Base-by-base conservation (phyloP, 176 grass and related monocot genomes). In the Melocanna baccifera region DNA sequence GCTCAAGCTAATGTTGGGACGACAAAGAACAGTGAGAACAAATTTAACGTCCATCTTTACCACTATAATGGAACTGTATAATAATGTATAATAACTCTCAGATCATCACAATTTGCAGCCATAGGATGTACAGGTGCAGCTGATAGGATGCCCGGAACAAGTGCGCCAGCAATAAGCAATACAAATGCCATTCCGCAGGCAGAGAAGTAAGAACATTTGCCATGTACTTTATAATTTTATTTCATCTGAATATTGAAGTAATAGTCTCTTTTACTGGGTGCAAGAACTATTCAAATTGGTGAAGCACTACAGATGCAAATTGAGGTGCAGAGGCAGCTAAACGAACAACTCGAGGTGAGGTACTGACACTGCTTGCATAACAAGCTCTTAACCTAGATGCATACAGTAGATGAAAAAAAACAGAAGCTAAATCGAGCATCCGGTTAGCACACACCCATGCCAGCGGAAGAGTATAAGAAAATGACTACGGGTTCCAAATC, bases 281-380 rank as follows among this genome's bases (percentile, higher is more conserved):
- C 62, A 84, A 97, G 94, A 86, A 92, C 89, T 73, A 94, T 94
- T 77, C 94, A 90, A 89, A 97, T 97, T 82, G 88, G 87, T 58
- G 89, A 97, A 94, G 89, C 94, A 69, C 83, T 97, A 75, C 94
- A 97, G 78, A 94, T 97, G 94, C 91, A 97, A 87, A 92, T 97
- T 62, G 94, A 97, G 89, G 94, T 94, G 62, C 94, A 97, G 83
- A 90, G 85, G 76, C 94, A 97, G 66, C 73, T 97, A 62, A 93
- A 97, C 5, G 94, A 97, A 87, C 94, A 97, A 81, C 91, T 97
- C 22, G 92, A 97, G 94, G 94, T 97, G 72, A 90, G 85, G 62
- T 52, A 80, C 69, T 81, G 53, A 75, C 64, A 76, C 43, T 61
- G 69, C 6, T 55, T 20, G 40, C 62, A 73, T 64, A 75, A 69